Percentiles rank a stretch among this genome's conserved stretches.
Conservation (phyloP, 805 yeast species). For the Candida boleticola region DNA sequence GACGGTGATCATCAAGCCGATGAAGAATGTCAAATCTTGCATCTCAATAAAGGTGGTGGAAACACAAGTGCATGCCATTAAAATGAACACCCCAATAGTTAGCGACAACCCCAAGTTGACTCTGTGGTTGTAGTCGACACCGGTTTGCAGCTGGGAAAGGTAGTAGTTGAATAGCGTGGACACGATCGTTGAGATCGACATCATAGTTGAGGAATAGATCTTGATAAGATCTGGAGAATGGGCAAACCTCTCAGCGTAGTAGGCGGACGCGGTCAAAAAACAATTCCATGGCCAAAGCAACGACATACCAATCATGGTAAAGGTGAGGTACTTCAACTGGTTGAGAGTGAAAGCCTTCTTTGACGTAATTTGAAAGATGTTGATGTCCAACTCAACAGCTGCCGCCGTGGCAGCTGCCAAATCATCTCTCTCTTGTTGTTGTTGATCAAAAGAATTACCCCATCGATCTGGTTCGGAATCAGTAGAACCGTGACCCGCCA, state of each 20-base stretch:
- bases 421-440: not conserved
- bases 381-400: conserved; percentile 2
- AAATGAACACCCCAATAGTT: conserved; percentile 55
- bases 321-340: conserved; percentile 52
- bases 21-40: conserved; percentile 45
- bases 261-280: conserved; percentile 80
- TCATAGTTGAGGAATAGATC: conserved; percentile 77
- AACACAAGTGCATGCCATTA: conserved; percentile 54
- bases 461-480: conserved; percentile 6
- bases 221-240: conserved; percentile 49
- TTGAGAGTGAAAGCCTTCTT: conserved; percentile 11
- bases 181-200: conserved; percentile 77
- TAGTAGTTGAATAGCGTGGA: conserved; percentile 59
- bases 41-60: conserved; percentile 30
- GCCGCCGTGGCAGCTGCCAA: conserved; percentile 1
- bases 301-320: conserved; percentile 69
- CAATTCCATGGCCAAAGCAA: conserved; percentile 97
- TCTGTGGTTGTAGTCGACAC: conserved; percentile 55
- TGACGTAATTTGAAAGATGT: conserved; percentile 1
- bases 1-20: conserved; percentile 60
- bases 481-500: conserved; percentile 5
- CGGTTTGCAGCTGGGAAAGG: conserved; percentile 63
- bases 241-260: conserved; percentile 63
- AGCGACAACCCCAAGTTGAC: conserved; percentile 58
- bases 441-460: not conserved